phyloP scores from a whole-genome alignment of 768 basidiomycete genomes.

The Pluteus cervinus region DNA sequence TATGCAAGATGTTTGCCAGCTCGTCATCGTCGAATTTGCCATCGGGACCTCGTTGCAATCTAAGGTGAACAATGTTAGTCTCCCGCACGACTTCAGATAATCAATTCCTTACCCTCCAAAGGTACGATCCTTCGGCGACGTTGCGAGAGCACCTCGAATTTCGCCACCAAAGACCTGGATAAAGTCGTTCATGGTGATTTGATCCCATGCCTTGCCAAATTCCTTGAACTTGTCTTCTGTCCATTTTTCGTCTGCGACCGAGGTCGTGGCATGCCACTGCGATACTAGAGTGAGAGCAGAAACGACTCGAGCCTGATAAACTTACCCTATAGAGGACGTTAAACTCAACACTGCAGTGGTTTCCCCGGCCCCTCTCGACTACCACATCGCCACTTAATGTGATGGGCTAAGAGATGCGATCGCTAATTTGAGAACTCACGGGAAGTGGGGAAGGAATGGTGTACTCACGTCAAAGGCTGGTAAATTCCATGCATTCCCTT shows the following conservation, averaged over 20 bases:
- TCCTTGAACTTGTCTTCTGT: slow-evolving; percentile 38
- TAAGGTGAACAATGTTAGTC: no score
- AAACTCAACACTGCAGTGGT: slow-evolving; percentile 66
- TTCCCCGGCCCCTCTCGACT: slow-evolving; percentile 53
- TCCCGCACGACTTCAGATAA: no score
- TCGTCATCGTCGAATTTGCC: slow-evolving; percentile 49
- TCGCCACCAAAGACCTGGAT: no score
- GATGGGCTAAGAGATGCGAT: no score
- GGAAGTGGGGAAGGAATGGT: no score
- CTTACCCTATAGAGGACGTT: slow-evolving; percentile 41
- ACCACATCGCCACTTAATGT: no score
- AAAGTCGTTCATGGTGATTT: slow-evolving; percentile 25
- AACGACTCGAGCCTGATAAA: background rate
- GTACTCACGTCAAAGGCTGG: slow-evolving; percentile 34
- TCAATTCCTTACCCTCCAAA: slow-evolving; percentile 46
- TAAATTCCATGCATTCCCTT: slow-evolving; percentile 50
- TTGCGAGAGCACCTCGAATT: no score
- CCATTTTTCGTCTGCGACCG: slow-evolving; percentile 44
- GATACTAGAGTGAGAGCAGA: background rate
- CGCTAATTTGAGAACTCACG: no score
- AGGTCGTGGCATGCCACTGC: slow-evolving; percentile 55
- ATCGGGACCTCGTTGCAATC: slow-evolving; percentile 37
- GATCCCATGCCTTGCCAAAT: slow-evolving; percentile 29
- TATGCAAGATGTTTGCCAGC: slow-evolving; percentile 39
- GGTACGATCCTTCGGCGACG: slow-evolving; percentile 36